phyloP scores from a whole-genome alignment of 352 stramenopile species.

The Phytopythium aichiense region DNA sequence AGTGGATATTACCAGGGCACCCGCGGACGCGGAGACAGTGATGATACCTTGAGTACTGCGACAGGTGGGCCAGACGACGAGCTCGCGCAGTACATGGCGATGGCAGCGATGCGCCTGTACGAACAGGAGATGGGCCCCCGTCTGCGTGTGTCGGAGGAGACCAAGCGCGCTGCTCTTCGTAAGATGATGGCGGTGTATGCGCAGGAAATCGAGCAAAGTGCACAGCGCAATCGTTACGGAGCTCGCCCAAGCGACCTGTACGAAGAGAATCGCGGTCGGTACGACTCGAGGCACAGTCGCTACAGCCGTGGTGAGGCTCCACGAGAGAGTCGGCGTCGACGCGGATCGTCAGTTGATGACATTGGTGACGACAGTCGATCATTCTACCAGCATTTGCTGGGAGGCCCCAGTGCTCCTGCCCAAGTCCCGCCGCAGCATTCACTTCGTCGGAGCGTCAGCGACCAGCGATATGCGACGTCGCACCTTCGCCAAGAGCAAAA shows the following conservation, averaged over 20 bases:
- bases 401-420: not conserved
- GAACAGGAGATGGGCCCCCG: constrained; percentile 51
- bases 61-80: constrained; percentile 16
- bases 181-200: constrained; percentile 82
- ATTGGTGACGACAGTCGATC: constrained; percentile 7
- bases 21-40: constrained; percentile 1
- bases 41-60: not conserved
- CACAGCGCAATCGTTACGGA: constrained; percentile 4
- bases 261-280: not conserved
- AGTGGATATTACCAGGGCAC: not conserved
- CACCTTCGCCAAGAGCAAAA: not conserved
- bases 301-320: constrained; percentile 10
- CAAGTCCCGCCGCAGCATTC: not conserved
- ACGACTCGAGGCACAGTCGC: constrained; percentile 4
- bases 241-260: not conserved
- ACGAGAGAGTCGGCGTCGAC: constrained; percentile 1
- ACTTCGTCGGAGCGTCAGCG: constrained; percentile 11
- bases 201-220: constrained; percentile 45
- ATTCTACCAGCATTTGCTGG: constrained; percentile 5
- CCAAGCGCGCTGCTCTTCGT: constrained; percentile 43
- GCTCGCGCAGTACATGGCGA: constrained; percentile 56
- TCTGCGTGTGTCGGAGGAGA: constrained; percentile 50
- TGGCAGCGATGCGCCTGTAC: constrained; percentile 76
- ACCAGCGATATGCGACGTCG: constrained; percentile 2
- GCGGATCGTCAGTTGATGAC: constrained; percentile 5